Conservation (phyloP, 768 basidiomycete genomes). For the Psilocybe azurescens region DNA sequence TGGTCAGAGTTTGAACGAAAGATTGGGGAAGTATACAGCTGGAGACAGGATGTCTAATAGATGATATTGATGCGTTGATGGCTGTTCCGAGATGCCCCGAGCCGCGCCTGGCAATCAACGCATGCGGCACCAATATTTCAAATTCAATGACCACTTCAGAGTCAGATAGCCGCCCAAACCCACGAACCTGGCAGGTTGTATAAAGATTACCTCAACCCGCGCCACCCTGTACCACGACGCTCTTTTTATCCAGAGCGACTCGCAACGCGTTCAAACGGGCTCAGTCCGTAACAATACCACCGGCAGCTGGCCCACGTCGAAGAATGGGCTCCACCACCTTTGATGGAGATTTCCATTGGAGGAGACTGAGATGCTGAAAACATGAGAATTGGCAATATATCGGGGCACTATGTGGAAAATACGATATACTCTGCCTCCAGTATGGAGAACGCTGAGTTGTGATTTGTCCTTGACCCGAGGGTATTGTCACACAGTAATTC, state of each 20-base stretch:
- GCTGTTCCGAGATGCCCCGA: too few species aligned
- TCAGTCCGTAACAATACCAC: slow-evolving; percentile 14
- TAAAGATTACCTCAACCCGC: slow-evolving; percentile 16
- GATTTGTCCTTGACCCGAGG: neutral
- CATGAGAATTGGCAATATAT: slow-evolving; percentile 14
- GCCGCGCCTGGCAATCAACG: neutral
- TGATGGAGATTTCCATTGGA: slow-evolving; percentile 16
- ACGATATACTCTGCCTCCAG: slow-evolving; percentile 11
- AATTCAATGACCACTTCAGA: too few species aligned
- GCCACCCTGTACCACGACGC: slow-evolving; percentile 16
- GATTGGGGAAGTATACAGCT: too few species aligned
- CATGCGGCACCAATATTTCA: too few species aligned
- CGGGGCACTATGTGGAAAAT: slow-evolving; percentile 4
- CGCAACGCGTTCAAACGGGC: slow-evolving; percentile 2
- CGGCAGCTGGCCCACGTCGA: slow-evolving; percentile 14
- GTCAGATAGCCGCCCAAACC: slow-evolving; percentile 19
- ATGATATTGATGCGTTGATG: too few species aligned
- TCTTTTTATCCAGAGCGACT: slow-evolving; percentile 5
- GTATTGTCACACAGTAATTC: too few species aligned
- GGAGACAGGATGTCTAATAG: too few species aligned
- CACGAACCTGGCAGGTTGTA: slow-evolving; percentile 12
- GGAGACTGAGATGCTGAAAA: slow-evolving; percentile 5
- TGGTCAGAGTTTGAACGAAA: too few species aligned
- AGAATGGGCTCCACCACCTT: slow-evolving; percentile 18
- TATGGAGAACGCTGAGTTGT: slow-evolving; percentile 13